Percentiles rank a stretch among this genome's conserved stretches.
phyloP scores from a whole-genome alignment of 306 rosid species.

The Prinsepia uniflora region DNA sequence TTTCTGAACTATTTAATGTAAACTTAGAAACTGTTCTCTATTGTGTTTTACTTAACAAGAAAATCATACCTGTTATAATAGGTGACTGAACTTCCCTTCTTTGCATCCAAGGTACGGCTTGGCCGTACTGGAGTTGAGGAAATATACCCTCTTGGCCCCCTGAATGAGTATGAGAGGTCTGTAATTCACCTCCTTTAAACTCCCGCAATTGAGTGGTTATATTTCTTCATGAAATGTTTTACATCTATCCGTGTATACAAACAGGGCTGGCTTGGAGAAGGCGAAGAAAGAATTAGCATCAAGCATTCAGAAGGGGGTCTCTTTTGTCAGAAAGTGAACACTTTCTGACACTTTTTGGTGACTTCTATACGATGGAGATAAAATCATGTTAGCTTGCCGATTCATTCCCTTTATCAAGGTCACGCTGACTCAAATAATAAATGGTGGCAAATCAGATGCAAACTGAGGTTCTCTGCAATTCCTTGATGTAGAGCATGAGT shows the following conservation, averaged over 20 bases:
- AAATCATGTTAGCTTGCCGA: background rate
- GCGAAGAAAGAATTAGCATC: slow-evolving; percentile 69
- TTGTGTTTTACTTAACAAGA: slow-evolving; percentile 2
- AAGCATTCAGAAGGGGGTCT: slow-evolving; percentile 76
- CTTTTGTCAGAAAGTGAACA: slow-evolving; percentile 54
- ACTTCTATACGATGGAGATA: background rate
- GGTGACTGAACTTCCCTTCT: slow-evolving; percentile 94
- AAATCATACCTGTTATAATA: slow-evolving; percentile 29
- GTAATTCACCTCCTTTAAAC: slow-evolving; percentile 7
- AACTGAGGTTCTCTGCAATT: background rate
- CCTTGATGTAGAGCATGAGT: background rate
- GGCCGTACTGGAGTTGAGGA: slow-evolving; percentile 85
- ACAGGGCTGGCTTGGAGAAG: slow-evolving; percentile 76
- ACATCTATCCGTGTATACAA: background rate
- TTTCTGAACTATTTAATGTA: background rate
- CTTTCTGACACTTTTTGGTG: background rate
- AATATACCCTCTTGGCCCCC: slow-evolving; percentile 66
- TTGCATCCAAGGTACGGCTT: slow-evolving; percentile 78
- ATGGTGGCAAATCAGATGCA: background rate
- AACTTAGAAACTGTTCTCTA: background rate
- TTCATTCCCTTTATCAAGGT: slow-evolving; percentile 15
- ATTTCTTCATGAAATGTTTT: background rate
- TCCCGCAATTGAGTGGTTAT: background rate
- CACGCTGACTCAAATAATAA: slow-evolving; percentile 23
- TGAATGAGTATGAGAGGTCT: slow-evolving; percentile 85